phyloP scores from a whole-genome alignment of 2,329 filamentous ascomycete genomes.

The Colletotrichum echinochloae region DNA sequence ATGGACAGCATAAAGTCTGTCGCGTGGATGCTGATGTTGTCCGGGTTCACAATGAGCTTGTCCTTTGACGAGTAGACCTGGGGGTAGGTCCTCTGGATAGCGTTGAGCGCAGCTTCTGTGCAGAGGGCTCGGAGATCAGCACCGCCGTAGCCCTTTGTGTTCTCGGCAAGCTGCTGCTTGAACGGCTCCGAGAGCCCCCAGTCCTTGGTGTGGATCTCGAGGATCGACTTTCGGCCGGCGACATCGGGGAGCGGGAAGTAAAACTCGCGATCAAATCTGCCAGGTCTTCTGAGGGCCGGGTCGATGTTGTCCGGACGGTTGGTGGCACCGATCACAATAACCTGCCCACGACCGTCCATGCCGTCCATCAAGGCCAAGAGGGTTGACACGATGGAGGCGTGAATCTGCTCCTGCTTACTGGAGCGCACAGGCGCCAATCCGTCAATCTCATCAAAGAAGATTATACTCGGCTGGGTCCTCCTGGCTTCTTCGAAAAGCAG shows the following conservation, averaged over 20 bases:
- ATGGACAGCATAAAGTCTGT: conserved; percentile 98
- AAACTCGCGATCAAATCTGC: conserved; percentile 96
- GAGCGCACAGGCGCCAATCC: conserved; percentile 95
- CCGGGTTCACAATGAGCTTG: conserved; percentile 89
- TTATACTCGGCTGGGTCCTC: conserved; percentile 97
- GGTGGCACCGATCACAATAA: conserved; percentile 98
- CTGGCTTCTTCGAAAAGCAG: conserved; percentile 95
- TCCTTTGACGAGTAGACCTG: conserved; percentile 94
- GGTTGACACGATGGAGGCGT: conserved; percentile 96
- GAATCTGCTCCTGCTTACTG: conserved; percentile 98
- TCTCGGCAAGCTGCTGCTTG: conserved; percentile 84
- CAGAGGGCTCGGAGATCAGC: conserved; percentile 94
- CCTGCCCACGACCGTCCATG: conserved; percentile 97
- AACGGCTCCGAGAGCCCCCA: conserved; percentile 87
- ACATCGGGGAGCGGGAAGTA: conserved; percentile 94
- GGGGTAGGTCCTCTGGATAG: conserved; percentile 94
- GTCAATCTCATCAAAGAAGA: conserved; percentile 99
- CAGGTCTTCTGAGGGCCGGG: conserved; percentile 91
- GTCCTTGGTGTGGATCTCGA: conserved; percentile 94
- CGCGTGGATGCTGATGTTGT: conserved; percentile 85
- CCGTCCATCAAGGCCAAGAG: conserved; percentile 96
- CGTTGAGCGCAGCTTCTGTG: conserved; percentile 95
- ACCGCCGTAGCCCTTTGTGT: conserved; percentile 97
- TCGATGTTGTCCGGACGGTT: conserved; percentile 97
- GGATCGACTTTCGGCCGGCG: conserved; percentile 83